Evolutionary conservation across 306 rosid genomes (phyloP).

Genomic region (Herpetospermum pedunculosum): DNA sequence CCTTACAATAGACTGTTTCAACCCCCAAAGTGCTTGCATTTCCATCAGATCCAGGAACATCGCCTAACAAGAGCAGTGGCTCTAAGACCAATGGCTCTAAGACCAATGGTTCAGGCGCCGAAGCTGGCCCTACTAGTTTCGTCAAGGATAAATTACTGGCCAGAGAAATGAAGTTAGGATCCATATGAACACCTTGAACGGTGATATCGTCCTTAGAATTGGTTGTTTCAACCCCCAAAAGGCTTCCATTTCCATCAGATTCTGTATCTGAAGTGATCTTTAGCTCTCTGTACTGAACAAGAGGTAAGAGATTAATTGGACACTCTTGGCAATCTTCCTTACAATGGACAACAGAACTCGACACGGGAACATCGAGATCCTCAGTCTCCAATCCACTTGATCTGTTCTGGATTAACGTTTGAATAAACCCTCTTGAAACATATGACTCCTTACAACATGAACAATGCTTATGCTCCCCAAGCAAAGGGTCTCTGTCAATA

Average conservation of each 20-base stretch:
- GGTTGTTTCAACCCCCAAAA: slow-evolving; percentile 11
- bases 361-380: slow-evolving; percentile 31
- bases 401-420: slow-evolving; percentile 25
- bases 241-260: slow-evolving; percentile 32
- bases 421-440: slow-evolving; percentile 17
- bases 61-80: too few species aligned
- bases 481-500: slow-evolving; percentile 39
- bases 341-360: slow-evolving; percentile 17
- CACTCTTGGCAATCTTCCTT: slow-evolving; percentile 17
- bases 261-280: slow-evolving; percentile 68
- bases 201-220: slow-evolving; percentile 23
- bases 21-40: slow-evolving; percentile 13
- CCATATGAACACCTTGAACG: slow-evolving; percentile 20
- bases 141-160: slow-evolving; percentile 27
- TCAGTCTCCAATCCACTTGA: slow-evolving; percentile 22
- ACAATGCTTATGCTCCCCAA: slow-evolving; percentile 28
- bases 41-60: slow-evolving; percentile 50
- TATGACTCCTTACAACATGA: slow-evolving; percentile 56
- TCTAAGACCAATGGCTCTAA: slow-evolving; percentile 22
- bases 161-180: slow-evolving; percentile 21
- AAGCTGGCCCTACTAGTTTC: slow-evolving; percentile 23
- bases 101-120: slow-evolving; percentile 20
- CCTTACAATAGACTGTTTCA: slow-evolving; percentile 16
- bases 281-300: slow-evolving; percentile 64
- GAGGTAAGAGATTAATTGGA: slow-evolving; percentile 32